Evolutionary conservation across 1,284 basidiomycete species (phyloP), one percentile per base, ranked within the genome.

Genomic region (Mycena sp.): DNA sequence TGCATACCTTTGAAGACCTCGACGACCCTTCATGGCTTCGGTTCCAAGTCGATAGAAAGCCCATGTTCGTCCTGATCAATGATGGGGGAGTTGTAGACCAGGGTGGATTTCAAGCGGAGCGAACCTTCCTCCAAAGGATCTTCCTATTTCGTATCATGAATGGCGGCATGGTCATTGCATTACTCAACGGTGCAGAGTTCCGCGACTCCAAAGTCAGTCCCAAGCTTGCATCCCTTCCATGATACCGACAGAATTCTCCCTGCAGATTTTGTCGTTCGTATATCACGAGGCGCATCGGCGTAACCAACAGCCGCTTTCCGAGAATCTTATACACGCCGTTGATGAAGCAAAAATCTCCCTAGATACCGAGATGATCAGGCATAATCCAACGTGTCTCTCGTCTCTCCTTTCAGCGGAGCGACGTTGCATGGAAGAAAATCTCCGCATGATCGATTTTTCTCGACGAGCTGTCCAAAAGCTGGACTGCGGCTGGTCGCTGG

Each of bases 31-130:
- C 58, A 3, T 91, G 89, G 88, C 59, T 71, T 4, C 70, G 72
- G 4, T 89, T 87, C 65, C 76, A 77, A 28, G 67, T 70, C 17
- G 59, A 71, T 6, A 78, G 74, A 54, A 83, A 84, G 87, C 89
- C 90, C 1, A 89, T 91, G 87, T 90, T 89, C 58, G 78, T 85
- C 19, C 78, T 91, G 75, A 76, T 80, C 12, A 83, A 85, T 67
- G 87, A 88, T 61, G 87, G 86, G 6, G 83, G 80, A 2, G 53
- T 73, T 4, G 63, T 71, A 6, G 64, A 67, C 1, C 58, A 71
- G 12, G 56, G 62, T 3, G 60, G 55, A 10, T 51, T 74, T 11
- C 65, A 67, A 2, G 63, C 72, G 3, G 75, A 78, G 43, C 73
- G 77, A 11, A 71, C 81, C 12, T 74, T 90, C 1, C 68, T 75